Percentiles rank a stretch among this genome's conserved stretches.
These are phyloP conservation scores for Atractiella rhizophila DNA, from an alignment of 768 basidiomycete species.

Conservation along the genomic window DNA sequence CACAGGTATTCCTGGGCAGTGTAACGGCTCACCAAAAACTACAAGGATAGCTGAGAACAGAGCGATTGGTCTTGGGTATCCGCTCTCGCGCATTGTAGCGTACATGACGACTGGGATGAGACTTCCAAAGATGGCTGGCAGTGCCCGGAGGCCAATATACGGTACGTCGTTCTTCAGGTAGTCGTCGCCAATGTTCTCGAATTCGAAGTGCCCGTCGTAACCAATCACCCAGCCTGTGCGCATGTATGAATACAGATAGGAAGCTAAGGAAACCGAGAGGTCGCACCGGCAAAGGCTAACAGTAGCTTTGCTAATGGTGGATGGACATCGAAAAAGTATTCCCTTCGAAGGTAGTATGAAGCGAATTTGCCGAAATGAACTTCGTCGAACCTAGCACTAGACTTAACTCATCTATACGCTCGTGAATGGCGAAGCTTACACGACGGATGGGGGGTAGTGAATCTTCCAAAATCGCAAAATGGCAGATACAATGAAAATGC, in stretches of 20 bases:
- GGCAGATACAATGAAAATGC: conserved; percentile 5
- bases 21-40: conserved; percentile 48
- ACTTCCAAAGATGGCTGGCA: conserved; percentile 75
- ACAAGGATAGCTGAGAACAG: conserved; percentile 68
- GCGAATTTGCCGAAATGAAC: conserved; percentile 92
- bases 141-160: conserved; percentile 72
- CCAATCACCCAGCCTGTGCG: conserved; percentile 97
- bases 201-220: conserved; percentile 77
- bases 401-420: not conserved
- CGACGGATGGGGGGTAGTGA: conserved; percentile 17
- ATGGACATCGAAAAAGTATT: conserved; percentile 99
- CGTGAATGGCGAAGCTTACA: conserved; percentile 8
- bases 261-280: no score
- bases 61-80: conserved; percentile 71
- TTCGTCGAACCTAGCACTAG: conserved; percentile 13
- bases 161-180: conserved; percentile 70
- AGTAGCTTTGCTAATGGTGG: conserved; percentile 90
- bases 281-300: conserved; percentile 65
- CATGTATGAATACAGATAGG: no score
- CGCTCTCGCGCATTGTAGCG: conserved; percentile 91
- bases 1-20: not conserved
- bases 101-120: conserved; percentile 77
- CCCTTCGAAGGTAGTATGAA: conserved; percentile 63
- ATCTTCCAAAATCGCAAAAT: conserved; percentile 17
- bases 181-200: conserved; percentile 84